Conservation (phyloP, 2,329 filamentous ascomycete species). For the Calonectria crousiana region DNA sequence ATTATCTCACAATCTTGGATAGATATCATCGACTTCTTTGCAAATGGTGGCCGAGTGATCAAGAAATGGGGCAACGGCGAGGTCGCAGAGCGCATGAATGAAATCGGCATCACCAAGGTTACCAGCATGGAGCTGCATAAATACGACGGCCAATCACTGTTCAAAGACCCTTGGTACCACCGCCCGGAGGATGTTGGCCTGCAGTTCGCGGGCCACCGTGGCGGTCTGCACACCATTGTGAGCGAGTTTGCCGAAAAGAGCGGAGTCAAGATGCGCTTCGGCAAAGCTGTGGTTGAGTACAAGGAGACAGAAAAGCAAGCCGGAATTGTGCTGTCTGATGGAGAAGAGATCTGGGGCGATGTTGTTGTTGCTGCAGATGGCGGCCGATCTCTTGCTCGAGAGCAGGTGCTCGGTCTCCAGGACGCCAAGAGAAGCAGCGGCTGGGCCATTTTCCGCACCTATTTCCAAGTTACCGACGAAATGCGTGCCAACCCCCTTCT, state of each 20-base stretch:
- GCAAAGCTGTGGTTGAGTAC: slow-evolving; percentile 29
- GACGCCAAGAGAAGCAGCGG: slow-evolving; percentile 36
- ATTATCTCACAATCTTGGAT: neutral
- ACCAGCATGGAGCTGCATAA: slow-evolving; percentile 28
- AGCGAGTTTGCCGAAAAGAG: slow-evolving; percentile 36
- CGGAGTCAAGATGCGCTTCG: slow-evolving; percentile 27
- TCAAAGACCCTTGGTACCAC: slow-evolving; percentile 31
- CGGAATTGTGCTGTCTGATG: slow-evolving; percentile 26
- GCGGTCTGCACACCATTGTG: slow-evolving; percentile 32
- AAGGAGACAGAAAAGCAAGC: slow-evolving; percentile 15
- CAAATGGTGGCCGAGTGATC: slow-evolving; percentile 32
- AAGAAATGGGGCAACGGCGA: slow-evolving; percentile 9
- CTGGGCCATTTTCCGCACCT: slow-evolving; percentile 35
- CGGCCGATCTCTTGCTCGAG: slow-evolving; percentile 33
- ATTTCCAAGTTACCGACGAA: slow-evolving; percentile 22
- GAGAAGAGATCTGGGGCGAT: slow-evolving; percentile 24
- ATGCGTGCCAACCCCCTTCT: neutral
- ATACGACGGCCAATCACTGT: slow-evolving; percentile 13
- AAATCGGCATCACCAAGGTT: slow-evolving; percentile 9
- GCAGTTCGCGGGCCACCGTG: slow-evolving; percentile 29
- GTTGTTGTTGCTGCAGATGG: slow-evolving; percentile 37
- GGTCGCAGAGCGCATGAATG: neutral
- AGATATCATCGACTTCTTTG: slow-evolving; percentile 38
- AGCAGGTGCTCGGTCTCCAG: slow-evolving; percentile 31
- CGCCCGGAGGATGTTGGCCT: slow-evolving; percentile 1